A percentile compares a stretch with the other conserved stretches of the same genome.
phyloP scores from a whole-genome alignment of 2,329 filamentous ascomycete genomes.

The Paecilomyces sp. region DNA sequence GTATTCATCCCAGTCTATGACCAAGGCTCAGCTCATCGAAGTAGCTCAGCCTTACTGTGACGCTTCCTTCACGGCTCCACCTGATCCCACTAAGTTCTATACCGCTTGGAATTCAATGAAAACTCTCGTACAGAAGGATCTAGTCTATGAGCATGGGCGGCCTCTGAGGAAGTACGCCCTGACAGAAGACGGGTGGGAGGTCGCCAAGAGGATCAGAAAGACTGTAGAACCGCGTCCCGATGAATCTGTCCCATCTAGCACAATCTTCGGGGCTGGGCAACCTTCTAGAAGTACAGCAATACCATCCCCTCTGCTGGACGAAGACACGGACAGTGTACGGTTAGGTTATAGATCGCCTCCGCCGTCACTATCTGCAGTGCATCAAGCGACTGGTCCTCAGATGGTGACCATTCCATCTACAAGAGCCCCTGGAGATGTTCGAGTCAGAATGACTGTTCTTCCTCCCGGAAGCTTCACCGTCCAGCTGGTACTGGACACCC shows the following conservation, averaged over 20 bases:
- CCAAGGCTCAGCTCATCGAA: constrained; percentile 62
- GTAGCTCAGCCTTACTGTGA: constrained; percentile 66
- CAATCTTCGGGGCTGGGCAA: background rate
- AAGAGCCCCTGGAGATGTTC: constrained; percentile 11
- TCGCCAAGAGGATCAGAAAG: constrained; percentile 57
- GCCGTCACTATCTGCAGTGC: background rate
- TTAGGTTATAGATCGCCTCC: background rate
- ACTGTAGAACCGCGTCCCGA: background rate
- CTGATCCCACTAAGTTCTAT: constrained; percentile 62
- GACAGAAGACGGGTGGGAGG: constrained; percentile 72
- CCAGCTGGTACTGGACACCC: constrained; percentile 64
- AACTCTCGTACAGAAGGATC: constrained; percentile 63
- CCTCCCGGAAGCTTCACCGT: constrained; percentile 62
- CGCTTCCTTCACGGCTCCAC: constrained; percentile 62
- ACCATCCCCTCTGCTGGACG: background rate
- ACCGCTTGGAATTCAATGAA: constrained; percentile 83
- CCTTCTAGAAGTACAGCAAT: background rate
- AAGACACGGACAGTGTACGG: background rate
- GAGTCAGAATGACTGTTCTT: constrained; percentile 54
- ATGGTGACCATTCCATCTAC: background rate
- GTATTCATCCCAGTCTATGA: constrained; percentile 50
- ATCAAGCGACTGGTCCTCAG: background rate
- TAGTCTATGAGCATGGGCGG: constrained; percentile 64
- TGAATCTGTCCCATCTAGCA: background rate
- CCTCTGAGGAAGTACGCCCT: constrained; percentile 62